These are phyloP conservation scores for Hypoxylon perforatum DNA, from an alignment of 495 filamentous ascomycete genomes.

Conservation along the genomic window DNA sequence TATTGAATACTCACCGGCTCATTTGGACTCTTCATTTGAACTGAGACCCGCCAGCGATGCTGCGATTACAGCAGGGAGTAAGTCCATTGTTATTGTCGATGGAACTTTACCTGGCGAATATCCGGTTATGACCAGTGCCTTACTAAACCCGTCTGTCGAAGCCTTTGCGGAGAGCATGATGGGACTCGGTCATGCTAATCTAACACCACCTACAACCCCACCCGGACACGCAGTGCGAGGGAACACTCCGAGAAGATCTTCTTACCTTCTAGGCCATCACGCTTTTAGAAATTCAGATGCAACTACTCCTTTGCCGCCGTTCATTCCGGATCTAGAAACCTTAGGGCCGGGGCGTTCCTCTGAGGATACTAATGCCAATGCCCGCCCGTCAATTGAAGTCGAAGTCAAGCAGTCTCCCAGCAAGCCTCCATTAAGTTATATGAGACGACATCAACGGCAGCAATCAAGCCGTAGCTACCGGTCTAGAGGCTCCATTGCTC, in stretches of 20 bases:
- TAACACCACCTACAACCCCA: constrained; percentile 66
- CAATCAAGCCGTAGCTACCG: constrained; percentile 52
- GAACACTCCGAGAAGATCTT: constrained; percentile 60
- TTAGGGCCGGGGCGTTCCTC: constrained; percentile 41
- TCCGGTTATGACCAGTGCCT: constrained; percentile 59
- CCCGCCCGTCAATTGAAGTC: constrained; percentile 49
- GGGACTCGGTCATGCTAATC: constrained; percentile 52
- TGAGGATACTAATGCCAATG: constrained; percentile 32
- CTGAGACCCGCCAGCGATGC: constrained; percentile 54
- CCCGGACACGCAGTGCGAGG: constrained; percentile 52
- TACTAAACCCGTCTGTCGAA: constrained; percentile 60
- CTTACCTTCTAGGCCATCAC: constrained; percentile 61
- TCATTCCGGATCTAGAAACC: constrained; percentile 52
- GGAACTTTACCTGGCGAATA: constrained; percentile 63
- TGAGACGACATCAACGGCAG: constrained; percentile 51
- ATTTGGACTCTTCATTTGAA: constrained; percentile 51
- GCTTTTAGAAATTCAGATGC: constrained; percentile 44
- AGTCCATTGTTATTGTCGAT: constrained; percentile 90
- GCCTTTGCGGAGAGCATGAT: constrained; percentile 61
- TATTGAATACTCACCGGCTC: constrained; percentile 53
- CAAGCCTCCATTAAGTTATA: constrained; percentile 49
- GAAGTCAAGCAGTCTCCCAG: constrained; percentile 32
- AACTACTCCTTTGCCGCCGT: constrained; percentile 51
- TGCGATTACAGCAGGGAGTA: constrained; percentile 78
- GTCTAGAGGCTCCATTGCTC: constrained; percentile 52